A percentile compares a stretch with the other conserved stretches of the same genome.
Evolutionary conservation across 1,139 yeast species (phyloP).

Genomic region (Debaryomyces psychrophilus): DNA sequence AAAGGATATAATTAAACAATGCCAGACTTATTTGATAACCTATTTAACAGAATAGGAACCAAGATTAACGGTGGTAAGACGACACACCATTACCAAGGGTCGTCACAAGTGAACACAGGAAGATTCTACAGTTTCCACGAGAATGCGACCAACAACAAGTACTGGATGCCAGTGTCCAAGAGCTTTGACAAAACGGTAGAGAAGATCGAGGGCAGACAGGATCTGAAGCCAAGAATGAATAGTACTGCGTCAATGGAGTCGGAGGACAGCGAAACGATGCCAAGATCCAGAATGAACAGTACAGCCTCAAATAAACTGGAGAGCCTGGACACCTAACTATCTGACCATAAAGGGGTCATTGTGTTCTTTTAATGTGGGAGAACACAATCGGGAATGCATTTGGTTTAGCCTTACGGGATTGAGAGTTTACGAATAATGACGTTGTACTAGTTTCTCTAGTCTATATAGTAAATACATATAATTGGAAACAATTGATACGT

Average conservation of each 20-base stretch:
- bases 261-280: slow-evolving; percentile 10
- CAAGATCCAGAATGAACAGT: slow-evolving; percentile 22
- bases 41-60: slow-evolving; percentile 36
- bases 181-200: slow-evolving; percentile 4
- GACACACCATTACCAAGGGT: slow-evolving; percentile 32
- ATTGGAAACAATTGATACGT: not conserved
- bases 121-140: slow-evolving; percentile 40
- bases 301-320: slow-evolving; percentile 15
- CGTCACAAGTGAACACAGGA: slow-evolving; percentile 44
- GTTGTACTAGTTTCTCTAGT: not conserved
- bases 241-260: slow-evolving; percentile 24
- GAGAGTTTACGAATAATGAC: not conserved
- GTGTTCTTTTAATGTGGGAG: slow-evolving; percentile 9
- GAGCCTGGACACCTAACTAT: slow-evolving; percentile 6
- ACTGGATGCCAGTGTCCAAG: slow-evolving; percentile 39
- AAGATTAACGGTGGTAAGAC: slow-evolving; percentile 41
- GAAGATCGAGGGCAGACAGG: slow-evolving; percentile 5
- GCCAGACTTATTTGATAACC: slow-evolving; percentile 50
- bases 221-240: slow-evolving; percentile 23
- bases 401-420: slow-evolving; percentile 1
- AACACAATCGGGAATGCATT: slow-evolving; percentile 12
- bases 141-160: slow-evolving; percentile 41
- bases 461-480: slow-evolving; percentile 1
- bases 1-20: slow-evolving; percentile 19
- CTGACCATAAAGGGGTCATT: slow-evolving; percentile 7